Base-by-base conservation (phyloP, 768 basidiomycete species). In the Leccinellum albellum region DNA sequence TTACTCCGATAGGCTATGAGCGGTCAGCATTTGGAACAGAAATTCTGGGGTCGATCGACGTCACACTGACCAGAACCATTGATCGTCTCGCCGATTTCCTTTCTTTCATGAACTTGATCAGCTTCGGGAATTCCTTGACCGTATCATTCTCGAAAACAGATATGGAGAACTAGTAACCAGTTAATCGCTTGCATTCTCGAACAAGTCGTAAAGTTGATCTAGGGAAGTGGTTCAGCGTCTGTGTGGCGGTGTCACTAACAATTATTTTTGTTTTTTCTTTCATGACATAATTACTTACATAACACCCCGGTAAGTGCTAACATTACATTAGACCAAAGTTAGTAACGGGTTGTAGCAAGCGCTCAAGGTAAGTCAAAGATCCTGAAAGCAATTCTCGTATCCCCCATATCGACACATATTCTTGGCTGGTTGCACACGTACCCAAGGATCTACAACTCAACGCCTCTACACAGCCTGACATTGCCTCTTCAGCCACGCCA, bases 401-500 rank as follows among this genome's bases (percentile, higher is more conserved):
- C 3, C 28, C 28, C 28, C 7, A 28, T 28, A 28, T 28, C 28
- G 28, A 28, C 28, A 28, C 28, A 28, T 28, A 28, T 28, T 37
- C 40, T 42, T 20, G 49, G 20, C 13, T 15, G 23, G 6, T 55
- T 32, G 13, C 21, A 32, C n/a, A 24, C 17, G 5, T 10, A 10
- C 23, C 13, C 24, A 46, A 20, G 13, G 13, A 21, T 29, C 21
- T 21, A 45, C 8, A n/a, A 10, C 14, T 9, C 13, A n/a, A 17
- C n/a, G 10, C 23, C 28, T 14, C 56, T 32, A 66, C 7, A 68
- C 17, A 26, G 50, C 51, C 35, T 8, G 56, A 51, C 68, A 69
- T 32, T 57, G 51, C 44, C 48, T 59, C 62, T 55, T 56, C 29
- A 69, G 59, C 68, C 68, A 69, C 13, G 56, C 64, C 47, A 64